Conservation (phyloP, 2,329 filamentous ascomycete species). For the Aspergillus versicolor region DNA sequence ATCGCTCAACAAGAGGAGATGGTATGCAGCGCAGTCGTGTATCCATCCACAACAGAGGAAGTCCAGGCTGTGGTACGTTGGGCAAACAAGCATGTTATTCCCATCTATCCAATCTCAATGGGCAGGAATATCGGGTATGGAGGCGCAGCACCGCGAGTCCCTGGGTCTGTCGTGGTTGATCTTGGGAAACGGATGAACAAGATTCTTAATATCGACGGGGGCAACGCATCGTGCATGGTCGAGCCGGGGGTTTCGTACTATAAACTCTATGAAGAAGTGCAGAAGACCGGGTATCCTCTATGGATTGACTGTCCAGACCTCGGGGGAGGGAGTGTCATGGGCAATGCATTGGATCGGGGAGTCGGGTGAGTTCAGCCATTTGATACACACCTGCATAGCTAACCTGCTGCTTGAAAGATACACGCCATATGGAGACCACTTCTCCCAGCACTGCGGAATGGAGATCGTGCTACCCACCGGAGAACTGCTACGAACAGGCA, state of each 20-base stretch:
- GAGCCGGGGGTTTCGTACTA: slow-evolving; percentile 58
- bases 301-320: slow-evolving; percentile 33
- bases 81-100: too few species aligned
- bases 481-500: slow-evolving; percentile 47
- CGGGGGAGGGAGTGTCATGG: slow-evolving; percentile 47
- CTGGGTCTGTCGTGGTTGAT: neutral
- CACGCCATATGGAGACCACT: slow-evolving; percentile 42
- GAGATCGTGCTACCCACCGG: slow-evolving; percentile 50
- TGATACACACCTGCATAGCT: too few species aligned
- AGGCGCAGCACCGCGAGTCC: neutral
- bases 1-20: neutral
- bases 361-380: too few species aligned
- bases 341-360: slow-evolving; percentile 48
- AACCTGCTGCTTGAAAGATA: slow-evolving; percentile 37
- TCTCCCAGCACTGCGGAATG: slow-evolving; percentile 42
- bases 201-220: slow-evolving; percentile 52
- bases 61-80: neutral
- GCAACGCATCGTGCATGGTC: slow-evolving; percentile 50
- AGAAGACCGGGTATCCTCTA: neutral
- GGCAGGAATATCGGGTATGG: neutral
- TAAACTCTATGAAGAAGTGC: slow-evolving; percentile 47
- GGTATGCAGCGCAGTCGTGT: neutral
- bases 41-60: neutral
- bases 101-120: too few species aligned
- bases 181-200: slow-evolving; percentile 45